Evolutionary conservation across 148 eudicot species (phyloP), one percentile per base, ranked within the genome.

Genomic region (Diospyros kaki): DNA sequence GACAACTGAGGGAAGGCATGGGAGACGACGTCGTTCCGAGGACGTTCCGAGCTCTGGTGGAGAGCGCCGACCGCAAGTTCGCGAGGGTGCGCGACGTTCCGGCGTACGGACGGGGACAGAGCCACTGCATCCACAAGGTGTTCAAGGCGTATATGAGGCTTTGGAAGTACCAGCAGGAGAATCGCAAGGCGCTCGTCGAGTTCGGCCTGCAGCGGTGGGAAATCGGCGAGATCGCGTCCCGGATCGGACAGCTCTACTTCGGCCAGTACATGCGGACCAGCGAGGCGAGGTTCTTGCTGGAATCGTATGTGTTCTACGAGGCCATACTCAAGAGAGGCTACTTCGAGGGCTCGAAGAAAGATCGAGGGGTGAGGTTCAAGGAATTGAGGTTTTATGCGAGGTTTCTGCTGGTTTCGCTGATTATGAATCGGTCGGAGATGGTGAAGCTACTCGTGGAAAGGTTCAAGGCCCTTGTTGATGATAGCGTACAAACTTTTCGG

Each of bases 151-250:
- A 95, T 86, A 89, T 82, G 85, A 69, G 75, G 51, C 79, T 95
- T 9, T 95, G 99, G 99, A 87, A 91, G 78, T 90, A 67, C 73
- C 99, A 95, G 89, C 96, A 87, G 55, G 74, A 83, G 58, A 85
- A 95, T 77, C 83, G 99, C 28, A 73, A 81, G 42, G 79, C 62
- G 75, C 80, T 95, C 11, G 83, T 89, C 2, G 84, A 79, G 38
- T 85, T 90, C 43, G 99, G 99, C 0, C 84, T 95, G 0, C 88
- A 87, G 61, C 82, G 99, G 11, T 90, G 90, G 93, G 96, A 95
- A 75, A 95, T 95, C 80, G 99, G 99, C 2, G 99, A 95, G 83
- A 89, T 95, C 83, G 97, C 99, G 1, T 95, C 96, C 1, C 78
- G 99, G 71, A 95, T 95, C 68, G 99, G 93, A 4, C 99, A 95